Base-by-base conservation (phyloP, 352 stramenopile genomes). In the Phytophthora tentaculata region DNA sequence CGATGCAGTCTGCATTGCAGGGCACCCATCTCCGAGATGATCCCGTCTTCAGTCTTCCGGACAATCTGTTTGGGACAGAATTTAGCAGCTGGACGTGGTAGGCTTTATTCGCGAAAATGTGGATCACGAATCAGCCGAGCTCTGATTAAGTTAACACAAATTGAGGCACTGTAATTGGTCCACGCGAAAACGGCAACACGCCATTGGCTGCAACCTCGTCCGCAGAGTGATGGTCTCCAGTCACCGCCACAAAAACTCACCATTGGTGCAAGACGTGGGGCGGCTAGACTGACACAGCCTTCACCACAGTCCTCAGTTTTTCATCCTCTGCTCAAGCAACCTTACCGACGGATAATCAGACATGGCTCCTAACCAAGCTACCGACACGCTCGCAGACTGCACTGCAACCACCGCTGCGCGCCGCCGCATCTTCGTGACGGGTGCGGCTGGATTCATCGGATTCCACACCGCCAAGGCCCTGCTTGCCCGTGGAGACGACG, bases 391-490 rank as follows among this genome's bases (percentile, higher is more conserved):
- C 13, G 28, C 51, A 0, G 68, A 39, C 24, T 32, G 52, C n/a
- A 32, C 55, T 44, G 37, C 55, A 1, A 39, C 61, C 3, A 14
- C 29, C 3, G 55, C 29, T 19, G 37, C 12, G n/a, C 60, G 51
- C 52, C 66, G 66, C 20, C 66, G 73, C 50, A 57, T 88, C 45
- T 56, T 92, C 5, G 86, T 99, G 37, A 99, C 97, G 2, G 97
- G 97, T 22, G 97, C 90, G 23, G 95, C 97, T 4, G 97, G 97
- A 16, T 99, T 99, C 76, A 98, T 99, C 61, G 97, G 97, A 20
- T 98, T 95, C 69, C 93, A 99, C 84, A 98, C 98, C 5, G 93
- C 93, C 50, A 86, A 96, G 63, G 75, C 81, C 29, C 80, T 98
- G 29, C 81, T 98, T 4, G 74, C 80, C 3, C 85, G 93, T 22